Evolutionary conservation across 2,329 filamentous ascomycete species (phyloP).

Genomic region (Pseudogymnoascus sp.): DNA sequence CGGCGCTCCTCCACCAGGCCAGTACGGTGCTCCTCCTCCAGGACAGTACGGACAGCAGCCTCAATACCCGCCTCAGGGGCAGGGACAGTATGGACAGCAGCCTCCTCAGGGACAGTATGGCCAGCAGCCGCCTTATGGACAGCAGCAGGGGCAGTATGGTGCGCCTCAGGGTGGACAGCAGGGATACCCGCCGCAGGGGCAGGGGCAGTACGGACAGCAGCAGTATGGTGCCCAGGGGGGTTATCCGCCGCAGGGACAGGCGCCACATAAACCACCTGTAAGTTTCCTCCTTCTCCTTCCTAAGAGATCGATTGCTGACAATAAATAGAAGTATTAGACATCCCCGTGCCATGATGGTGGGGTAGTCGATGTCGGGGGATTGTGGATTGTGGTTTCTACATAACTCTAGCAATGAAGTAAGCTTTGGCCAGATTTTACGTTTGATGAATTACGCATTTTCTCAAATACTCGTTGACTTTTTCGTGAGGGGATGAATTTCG

Average conservation of each 20-base stretch:
- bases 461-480: not conserved
- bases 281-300: not conserved
- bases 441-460: not conserved
- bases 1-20: slow-evolving; percentile 27
- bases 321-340: not conserved
- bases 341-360: not conserved
- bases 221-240: not conserved
- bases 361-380: not conserved
- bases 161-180: not conserved
- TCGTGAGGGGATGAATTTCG: not conserved
- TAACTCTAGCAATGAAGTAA: not conserved
- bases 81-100: slow-evolving; percentile 22
- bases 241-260: not conserved
- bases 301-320: not conserved
- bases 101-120: slow-evolving; percentile 19
- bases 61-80: slow-evolving; percentile 24
- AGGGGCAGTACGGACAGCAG: not conserved
- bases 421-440: not conserved
- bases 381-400: not conserved
- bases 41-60: not conserved
- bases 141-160: not conserved
- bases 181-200: not conserved
- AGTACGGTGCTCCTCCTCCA: slow-evolving; percentile 22
- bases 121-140: not conserved
- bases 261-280: not conserved